A percentile compares a stretch with the other conserved stretches of the same genome.
These are phyloP conservation scores for Fusarium mundagurra DNA, from an alignment of 2,329 filamentous ascomycete genomes.

Conservation along the genomic window DNA sequence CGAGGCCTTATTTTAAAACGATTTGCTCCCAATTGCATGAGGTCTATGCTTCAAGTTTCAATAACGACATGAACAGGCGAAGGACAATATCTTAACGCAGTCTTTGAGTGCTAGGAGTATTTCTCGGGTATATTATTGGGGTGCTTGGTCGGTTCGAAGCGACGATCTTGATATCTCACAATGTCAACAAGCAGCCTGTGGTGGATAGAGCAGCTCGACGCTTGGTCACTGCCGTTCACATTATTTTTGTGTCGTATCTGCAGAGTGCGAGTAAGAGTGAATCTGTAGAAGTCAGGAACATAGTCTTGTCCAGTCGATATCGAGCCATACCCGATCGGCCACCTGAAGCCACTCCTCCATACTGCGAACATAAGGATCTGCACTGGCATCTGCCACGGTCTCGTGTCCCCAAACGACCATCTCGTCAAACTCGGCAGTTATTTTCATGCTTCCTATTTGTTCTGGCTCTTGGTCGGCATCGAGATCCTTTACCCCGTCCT, in stretches of 20 bases:
- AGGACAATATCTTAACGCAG: neutral
- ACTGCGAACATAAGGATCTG: slow-evolving; percentile 77
- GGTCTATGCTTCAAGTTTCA: neutral
- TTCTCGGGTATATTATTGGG: neutral
- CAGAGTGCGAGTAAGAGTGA: slow-evolving; percentile 30
- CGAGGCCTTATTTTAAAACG: neutral
- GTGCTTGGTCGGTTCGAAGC: neutral
- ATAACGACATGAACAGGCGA: neutral
- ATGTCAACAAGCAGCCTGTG: neutral
- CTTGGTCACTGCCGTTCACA: neutral
- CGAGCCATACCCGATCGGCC: slow-evolving; percentile 69
- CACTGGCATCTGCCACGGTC: slow-evolving; percentile 64
- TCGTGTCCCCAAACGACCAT: slow-evolving; percentile 90
- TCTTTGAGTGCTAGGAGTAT: neutral
- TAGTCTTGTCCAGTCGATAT: neutral
- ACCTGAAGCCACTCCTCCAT: slow-evolving; percentile 84
- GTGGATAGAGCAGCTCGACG: neutral
- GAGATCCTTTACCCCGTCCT: slow-evolving; percentile 54
- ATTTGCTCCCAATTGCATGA: neutral
- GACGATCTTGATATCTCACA: neutral
- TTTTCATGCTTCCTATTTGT: slow-evolving; percentile 64
- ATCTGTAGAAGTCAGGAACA: slow-evolving; percentile 32
- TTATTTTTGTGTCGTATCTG: neutral
- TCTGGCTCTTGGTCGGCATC: slow-evolving; percentile 53
- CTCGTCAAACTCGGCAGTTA: slow-evolving; percentile 75